phyloP scores from a whole-genome alignment of 2,329 filamentous ascomycete species.

The Cladorrhinum sp. region DNA sequence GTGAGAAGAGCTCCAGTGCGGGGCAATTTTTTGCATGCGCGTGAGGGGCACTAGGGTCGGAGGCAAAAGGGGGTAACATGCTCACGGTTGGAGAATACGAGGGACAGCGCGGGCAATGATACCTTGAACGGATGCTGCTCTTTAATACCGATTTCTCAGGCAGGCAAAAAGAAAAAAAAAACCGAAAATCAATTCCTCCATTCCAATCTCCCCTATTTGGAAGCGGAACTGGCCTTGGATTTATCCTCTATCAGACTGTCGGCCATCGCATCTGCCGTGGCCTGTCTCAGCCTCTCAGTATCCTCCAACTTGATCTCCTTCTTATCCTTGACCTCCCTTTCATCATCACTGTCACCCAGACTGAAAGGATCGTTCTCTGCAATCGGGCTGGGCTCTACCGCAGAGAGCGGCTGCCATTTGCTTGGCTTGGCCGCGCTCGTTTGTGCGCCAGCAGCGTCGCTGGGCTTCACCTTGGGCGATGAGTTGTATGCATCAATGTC shows the following conservation, averaged over 20 bases:
- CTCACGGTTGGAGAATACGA: background rate
- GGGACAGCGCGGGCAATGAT: background rate
- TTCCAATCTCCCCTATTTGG: slow-evolving; percentile 1
- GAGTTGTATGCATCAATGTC: slow-evolving; percentile 77
- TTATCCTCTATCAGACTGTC: slow-evolving; percentile 50
- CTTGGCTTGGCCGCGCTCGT: slow-evolving; percentile 64
- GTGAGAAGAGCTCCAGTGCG: slow-evolving; percentile 3
- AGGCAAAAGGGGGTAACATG: background rate
- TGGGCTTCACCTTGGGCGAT: slow-evolving; percentile 52
- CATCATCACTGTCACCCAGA: slow-evolving; percentile 91
- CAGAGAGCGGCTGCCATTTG: slow-evolving; percentile 95
- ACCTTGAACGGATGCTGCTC: background rate
- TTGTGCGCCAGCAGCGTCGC: slow-evolving; percentile 45
- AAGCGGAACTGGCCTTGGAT: slow-evolving; percentile 20
- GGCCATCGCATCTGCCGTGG: slow-evolving; percentile 59
- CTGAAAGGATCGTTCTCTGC: slow-evolving; percentile 94
- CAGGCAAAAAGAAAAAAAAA: background rate
- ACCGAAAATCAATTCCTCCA: background rate
- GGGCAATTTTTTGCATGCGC: background rate
- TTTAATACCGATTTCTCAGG: background rate
- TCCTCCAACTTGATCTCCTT: slow-evolving; percentile 53
- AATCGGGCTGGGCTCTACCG: slow-evolving; percentile 80
- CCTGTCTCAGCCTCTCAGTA: slow-evolving; percentile 61
- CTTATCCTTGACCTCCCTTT: slow-evolving; percentile 72
- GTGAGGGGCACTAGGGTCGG: background rate